phyloP scores from a whole-genome alignment of 2,329 filamentous ascomycete genomes.

The Botrytis paeoniae region DNA sequence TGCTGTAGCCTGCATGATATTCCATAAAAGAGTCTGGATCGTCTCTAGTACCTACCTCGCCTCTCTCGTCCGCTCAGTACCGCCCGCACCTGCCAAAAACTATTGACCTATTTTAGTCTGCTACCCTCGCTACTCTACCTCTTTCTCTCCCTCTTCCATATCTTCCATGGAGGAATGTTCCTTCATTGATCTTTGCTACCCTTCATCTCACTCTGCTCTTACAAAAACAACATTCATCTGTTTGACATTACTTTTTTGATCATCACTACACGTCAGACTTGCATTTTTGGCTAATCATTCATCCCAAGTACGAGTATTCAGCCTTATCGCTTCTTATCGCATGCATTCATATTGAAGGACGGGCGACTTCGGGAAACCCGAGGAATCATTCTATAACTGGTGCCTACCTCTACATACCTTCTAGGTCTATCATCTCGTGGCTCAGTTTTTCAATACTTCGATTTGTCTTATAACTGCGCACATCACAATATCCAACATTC shows the following conservation, averaged over 20 bases:
- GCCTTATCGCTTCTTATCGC: slow-evolving; percentile 10
- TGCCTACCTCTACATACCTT: too few species aligned
- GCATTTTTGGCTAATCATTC: background rate
- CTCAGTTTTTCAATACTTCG: background rate
- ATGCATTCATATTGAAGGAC: background rate
- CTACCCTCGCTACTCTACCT: background rate
- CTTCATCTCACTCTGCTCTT: background rate
- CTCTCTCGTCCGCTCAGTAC: background rate
- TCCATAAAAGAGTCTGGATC: background rate
- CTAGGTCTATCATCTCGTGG: background rate
- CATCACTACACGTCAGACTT: background rate
- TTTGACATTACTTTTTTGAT: background rate
- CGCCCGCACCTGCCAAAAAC: background rate
- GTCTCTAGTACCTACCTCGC: background rate
- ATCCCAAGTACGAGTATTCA: slow-evolving; percentile 2
- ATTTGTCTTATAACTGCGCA: background rate
- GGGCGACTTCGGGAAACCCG: background rate
- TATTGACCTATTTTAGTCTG: background rate
- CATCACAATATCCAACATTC: background rate
- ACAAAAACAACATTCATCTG: background rate
- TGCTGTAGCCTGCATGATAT: background rate
- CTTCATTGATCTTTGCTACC: background rate
- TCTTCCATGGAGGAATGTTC: background rate
- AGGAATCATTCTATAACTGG: background rate
- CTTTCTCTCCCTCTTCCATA: background rate